phyloP scores from a whole-genome alignment of 768 basidiomycete species.

The Hypholoma sublateritium region DNA sequence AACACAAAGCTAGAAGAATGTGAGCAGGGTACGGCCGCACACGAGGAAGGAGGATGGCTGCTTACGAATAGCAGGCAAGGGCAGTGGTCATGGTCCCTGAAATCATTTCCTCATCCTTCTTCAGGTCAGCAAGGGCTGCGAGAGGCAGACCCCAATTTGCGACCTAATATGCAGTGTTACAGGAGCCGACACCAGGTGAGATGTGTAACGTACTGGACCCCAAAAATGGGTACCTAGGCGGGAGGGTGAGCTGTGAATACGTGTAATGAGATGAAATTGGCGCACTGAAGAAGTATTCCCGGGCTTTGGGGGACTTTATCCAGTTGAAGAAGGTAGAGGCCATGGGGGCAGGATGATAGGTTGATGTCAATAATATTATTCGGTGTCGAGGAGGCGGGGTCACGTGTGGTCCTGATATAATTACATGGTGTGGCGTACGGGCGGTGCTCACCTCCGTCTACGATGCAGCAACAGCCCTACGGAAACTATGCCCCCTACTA shows the following conservation, averaged over 20 bases:
- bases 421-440: neutral
- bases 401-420: neutral
- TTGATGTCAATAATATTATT: neutral
- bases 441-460: constrained; percentile 11
- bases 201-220: constrained; percentile 76
- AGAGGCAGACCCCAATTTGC: constrained; percentile 99
- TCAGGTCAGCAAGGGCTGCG: constrained; percentile 88
- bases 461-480: constrained; percentile 38
- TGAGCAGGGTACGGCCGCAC: constrained; percentile 7
- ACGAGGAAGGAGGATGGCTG: constrained; percentile 23
- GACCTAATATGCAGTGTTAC: constrained; percentile 50
- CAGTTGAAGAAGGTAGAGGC: constrained; percentile 85
- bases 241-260: constrained; percentile 11
- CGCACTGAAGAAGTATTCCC: constrained; percentile 95
- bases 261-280: constrained; percentile 11
- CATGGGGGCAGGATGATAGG: constrained; percentile 42
- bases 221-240: constrained; percentile 91
- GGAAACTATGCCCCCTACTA: constrained; percentile 43
- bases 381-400: neutral
- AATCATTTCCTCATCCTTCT: constrained; percentile 94
- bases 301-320: constrained; percentile 87
- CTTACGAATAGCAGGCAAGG: constrained; percentile 89
- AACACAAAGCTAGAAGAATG: constrained; percentile 62
- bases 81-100: constrained; percentile 97
- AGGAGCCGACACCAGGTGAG: constrained; percentile 9